phyloP scores from a whole-genome alignment of 2,329 filamentous ascomycete species.

The Hirsutella rhossiliensis region DNA sequence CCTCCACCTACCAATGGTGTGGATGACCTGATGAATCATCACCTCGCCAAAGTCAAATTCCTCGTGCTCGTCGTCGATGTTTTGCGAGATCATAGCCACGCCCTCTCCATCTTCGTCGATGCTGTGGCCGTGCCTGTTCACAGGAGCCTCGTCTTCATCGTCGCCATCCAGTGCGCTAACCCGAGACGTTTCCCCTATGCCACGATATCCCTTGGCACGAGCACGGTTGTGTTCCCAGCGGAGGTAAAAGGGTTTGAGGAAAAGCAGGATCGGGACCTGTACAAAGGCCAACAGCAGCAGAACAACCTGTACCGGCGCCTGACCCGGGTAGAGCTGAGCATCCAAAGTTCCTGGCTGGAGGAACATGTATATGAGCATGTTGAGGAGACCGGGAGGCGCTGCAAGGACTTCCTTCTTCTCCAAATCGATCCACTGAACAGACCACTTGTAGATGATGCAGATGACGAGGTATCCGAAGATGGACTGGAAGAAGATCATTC shows the following conservation, averaged over 20 bases:
- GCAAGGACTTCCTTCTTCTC: slow-evolving; percentile 24
- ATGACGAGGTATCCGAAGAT: slow-evolving; percentile 96
- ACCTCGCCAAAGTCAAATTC: slow-evolving; percentile 96
- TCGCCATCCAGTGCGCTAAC: slow-evolving; percentile 88
- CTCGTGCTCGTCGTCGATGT: slow-evolving; percentile 75
- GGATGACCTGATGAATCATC: slow-evolving; percentile 99
- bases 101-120: slow-evolving; percentile 62
- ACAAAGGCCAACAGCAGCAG: slow-evolving; percentile 71
- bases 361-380: slow-evolving; percentile 99
- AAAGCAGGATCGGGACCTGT: slow-evolving; percentile 83
- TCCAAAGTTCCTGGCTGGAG: slow-evolving; percentile 67
- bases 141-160: slow-evolving; percentile 49
- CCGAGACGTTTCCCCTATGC: slow-evolving; percentile 77
- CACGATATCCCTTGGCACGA: slow-evolving; percentile 79
- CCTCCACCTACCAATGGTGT: slow-evolving; percentile 75
- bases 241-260: slow-evolving; percentile 93
- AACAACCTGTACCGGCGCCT: slow-evolving; percentile 62
- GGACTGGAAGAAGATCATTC: slow-evolving; percentile 99
- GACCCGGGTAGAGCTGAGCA: slow-evolving; percentile 65
- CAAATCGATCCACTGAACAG: slow-evolving; percentile 62
- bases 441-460: slow-evolving; percentile 96
- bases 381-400: slow-evolving; percentile 76
- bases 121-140: slow-evolving; percentile 47
- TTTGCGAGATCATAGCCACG: slow-evolving; percentile 78
- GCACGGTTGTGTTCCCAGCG: slow-evolving; percentile 87